Conservation (phyloP, 2,329 filamentous ascomycete species). For the Verticillium nonalfalfae region DNA sequence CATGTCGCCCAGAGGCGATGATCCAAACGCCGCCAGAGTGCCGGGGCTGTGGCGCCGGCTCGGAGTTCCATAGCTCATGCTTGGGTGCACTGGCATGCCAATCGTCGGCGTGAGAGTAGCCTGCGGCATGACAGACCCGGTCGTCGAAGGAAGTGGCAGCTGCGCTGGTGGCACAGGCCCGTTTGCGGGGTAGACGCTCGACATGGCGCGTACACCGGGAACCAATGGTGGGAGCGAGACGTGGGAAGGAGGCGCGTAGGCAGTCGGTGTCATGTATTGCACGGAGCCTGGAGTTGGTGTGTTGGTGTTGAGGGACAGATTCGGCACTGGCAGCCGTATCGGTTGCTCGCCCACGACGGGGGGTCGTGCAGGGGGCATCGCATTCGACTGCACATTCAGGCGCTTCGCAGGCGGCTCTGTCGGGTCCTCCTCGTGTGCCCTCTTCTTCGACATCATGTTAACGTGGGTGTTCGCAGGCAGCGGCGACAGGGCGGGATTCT, state of each 20-base stretch:
- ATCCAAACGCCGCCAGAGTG: slow-evolving; percentile 48
- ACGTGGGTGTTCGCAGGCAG: slow-evolving; percentile 37
- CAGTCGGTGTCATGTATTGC: slow-evolving; percentile 27
- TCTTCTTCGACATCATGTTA: slow-evolving; percentile 36
- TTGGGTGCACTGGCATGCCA: slow-evolving; percentile 15
- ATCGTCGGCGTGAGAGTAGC: slow-evolving; percentile 10
- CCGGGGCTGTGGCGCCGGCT: slow-evolving; percentile 48
- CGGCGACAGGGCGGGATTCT: slow-evolving; percentile 38
- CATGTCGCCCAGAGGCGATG: slow-evolving; percentile 63
- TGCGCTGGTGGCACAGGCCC: slow-evolving; percentile 16
- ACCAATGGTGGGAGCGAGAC: slow-evolving; percentile 59
- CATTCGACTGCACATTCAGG: slow-evolving; percentile 22
- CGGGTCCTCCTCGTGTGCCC: slow-evolving; percentile 42
- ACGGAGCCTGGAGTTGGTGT: slow-evolving; percentile 13
- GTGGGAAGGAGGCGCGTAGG: slow-evolving; percentile 34
- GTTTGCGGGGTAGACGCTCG: slow-evolving; percentile 58
- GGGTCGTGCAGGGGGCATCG: slow-evolving; percentile 6
- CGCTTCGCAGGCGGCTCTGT: slow-evolving; percentile 52
- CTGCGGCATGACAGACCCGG: slow-evolving; percentile 6
- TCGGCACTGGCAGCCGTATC: slow-evolving; percentile 60
- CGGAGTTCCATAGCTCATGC: slow-evolving; percentile 40
- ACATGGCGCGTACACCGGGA: slow-evolving; percentile 63
- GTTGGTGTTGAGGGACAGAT: slow-evolving; percentile 58
- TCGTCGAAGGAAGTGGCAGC: slow-evolving; percentile 10
- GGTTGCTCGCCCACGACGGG: slow-evolving; percentile 18